Evolutionary conservation across 139 green algal genomes (phyloP), one percentile per base, ranked within the genome.

Genomic region (Eudorina sp.): DNA sequence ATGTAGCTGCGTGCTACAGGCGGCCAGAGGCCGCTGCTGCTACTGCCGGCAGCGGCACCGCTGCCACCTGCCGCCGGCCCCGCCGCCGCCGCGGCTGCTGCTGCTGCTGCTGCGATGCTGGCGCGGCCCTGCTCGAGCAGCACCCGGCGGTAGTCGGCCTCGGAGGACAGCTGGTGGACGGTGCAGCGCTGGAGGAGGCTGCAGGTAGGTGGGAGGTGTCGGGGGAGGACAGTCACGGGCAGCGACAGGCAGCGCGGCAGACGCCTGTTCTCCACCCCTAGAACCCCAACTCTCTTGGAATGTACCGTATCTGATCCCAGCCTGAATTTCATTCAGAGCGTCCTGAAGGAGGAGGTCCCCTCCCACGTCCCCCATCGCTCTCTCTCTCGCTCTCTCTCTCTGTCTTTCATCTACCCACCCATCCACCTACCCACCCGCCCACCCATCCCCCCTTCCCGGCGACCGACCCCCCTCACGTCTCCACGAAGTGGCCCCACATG

Each of bases 401-500:
- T n/a, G n/a, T n/a, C n/a, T n/a, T n/a, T n/a, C n/a, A n/a, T n/a
- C n/a, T n/a, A n/a, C n/a, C n/a, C n/a, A n/a, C n/a, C n/a, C n/a
- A n/a, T n/a, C n/a, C n/a, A n/a, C n/a, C n/a, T n/a, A n/a, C n/a
- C n/a, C n/a, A n/a, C n/a, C n/a, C n/a, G n/a, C n/a, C n/a, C n/a
- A n/a, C n/a, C n/a, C n/a, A n/a, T 58, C 51, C 16, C 51, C 51
- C 13, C 51, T 58, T 58, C 51, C 51, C 51, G 16, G 51, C 51
- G 13, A 16, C 51, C 51, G 16, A 58, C 51, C 51, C 16, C 51
- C 9, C 66, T 46, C 66, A 94, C 91, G 88, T 92, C 9, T 92
- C 46, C 0, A 94, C 76, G 70, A 95, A 93, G 78, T 94, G 88
- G 2, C 84, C 80, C 81, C 92, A 95, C 88, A 95, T 92, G 77